Evolutionary conservation across 768 basidiomycete species (phyloP).

Genomic region (Boletus subcaerulescens): DNA sequence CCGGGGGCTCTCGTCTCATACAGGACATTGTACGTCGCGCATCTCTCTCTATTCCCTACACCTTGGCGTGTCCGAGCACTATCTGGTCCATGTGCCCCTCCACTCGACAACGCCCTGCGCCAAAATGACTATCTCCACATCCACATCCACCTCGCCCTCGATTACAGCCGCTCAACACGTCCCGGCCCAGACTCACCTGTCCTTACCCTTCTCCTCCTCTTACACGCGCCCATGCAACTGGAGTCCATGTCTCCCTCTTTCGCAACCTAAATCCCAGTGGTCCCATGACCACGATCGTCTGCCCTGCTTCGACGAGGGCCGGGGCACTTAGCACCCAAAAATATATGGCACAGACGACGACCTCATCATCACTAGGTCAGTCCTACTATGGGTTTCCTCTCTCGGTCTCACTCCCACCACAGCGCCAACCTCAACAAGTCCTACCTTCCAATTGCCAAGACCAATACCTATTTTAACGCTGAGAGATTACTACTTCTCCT

Average conservation of each 20-base stretch:
- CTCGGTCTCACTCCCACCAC: constrained; percentile 4
- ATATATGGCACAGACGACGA: constrained; percentile 92
- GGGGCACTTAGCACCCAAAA: constrained; percentile 98
- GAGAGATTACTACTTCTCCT: constrained; percentile 81
- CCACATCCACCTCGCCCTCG: constrained; percentile 69
- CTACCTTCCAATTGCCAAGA: constrained; percentile 96
- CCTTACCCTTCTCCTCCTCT: constrained; percentile 66
- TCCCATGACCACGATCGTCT: constrained; percentile 70
- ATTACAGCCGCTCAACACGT: constrained; percentile 76
- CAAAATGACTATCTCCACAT: constrained; percentile 62
- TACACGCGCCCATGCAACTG: constrained; percentile 61
- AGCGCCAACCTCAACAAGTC: constrained; percentile 93
- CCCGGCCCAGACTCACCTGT: constrained; percentile 68
- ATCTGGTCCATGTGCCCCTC: constrained; percentile 58
- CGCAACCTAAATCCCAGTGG: constrained; percentile 83
- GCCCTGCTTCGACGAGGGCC: constrained; percentile 95
- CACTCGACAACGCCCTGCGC: constrained; percentile 54
- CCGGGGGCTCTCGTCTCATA: too few species aligned
- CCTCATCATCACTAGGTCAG: constrained; percentile 89
- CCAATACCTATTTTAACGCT: constrained; percentile 75
- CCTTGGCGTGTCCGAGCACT: constrained; percentile 73
- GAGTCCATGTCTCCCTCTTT: constrained; percentile 79
- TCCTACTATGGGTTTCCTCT: background rate
- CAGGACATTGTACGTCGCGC: constrained; percentile 79
- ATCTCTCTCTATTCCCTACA: too few species aligned